Percentiles rank a stretch among this genome's conserved stretches.
Conservation (phyloP, 2,329 filamentous ascomycete genomes). For the Lachnellula hyalina region DNA sequence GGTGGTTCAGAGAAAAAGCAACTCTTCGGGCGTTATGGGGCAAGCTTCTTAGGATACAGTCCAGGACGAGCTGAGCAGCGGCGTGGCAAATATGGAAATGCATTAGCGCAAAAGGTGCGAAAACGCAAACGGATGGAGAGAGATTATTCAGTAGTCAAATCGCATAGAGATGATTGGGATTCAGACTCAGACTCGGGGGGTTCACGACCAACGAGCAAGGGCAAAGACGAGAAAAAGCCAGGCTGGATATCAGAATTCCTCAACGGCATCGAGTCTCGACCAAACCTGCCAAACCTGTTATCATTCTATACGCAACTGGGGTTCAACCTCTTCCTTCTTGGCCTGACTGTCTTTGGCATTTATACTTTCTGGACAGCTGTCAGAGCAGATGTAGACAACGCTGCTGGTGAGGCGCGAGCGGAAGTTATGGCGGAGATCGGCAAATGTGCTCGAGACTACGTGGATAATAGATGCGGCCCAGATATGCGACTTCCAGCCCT, state of each 20-base stretch:
- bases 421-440: conserved; percentile 69
- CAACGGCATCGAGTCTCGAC: conserved; percentile 58
- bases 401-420: conserved; percentile 55
- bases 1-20: conserved; percentile 41
- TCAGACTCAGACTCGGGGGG: conserved; percentile 33
- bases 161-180: conserved; percentile 33
- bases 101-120: conserved; percentile 44
- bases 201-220: conserved; percentile 30
- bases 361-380: conserved; percentile 29
- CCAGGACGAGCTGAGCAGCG: conserved; percentile 63
- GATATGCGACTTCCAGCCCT: conserved; percentile 67
- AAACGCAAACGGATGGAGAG: conserved; percentile 41
- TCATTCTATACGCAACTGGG: conserved; percentile 61
- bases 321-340: conserved; percentile 44
- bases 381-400: conserved; percentile 36
- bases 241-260: conserved; percentile 48
- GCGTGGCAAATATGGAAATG: conserved; percentile 43
- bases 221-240: conserved; percentile 17
- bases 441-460: conserved; percentile 74
- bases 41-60: conserved; percentile 34
- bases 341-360: conserved; percentile 35
- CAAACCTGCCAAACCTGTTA: conserved; percentile 59
- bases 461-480: conserved; percentile 68
- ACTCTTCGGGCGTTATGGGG: conserved; percentile 38
- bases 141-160: conserved; percentile 34